A percentile compares a stretch with the other conserved stretches of the same genome.
These are phyloP conservation scores for Cutaneotrichosporon sp. DNA, from an alignment of 1,284 basidiomycete genomes.

Conservation along the genomic window DNA sequence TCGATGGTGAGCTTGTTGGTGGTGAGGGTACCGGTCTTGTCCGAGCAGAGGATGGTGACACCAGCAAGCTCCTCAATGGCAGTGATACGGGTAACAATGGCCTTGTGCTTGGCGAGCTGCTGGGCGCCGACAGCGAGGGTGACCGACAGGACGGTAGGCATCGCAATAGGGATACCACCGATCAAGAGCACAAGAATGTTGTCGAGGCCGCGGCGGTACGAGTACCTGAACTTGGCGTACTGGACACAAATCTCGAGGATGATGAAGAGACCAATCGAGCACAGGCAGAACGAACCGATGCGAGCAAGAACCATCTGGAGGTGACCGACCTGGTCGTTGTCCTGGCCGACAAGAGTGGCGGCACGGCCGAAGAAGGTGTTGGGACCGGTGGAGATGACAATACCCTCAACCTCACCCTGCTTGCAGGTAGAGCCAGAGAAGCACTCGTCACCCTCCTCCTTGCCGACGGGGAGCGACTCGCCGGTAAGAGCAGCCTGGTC, in stretches of 20 bases:
- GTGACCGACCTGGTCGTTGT: slow-evolving; percentile 94
- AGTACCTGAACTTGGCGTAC: slow-evolving; percentile 82
- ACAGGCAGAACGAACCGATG: slow-evolving; percentile 92
- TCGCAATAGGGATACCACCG: slow-evolving; percentile 97
- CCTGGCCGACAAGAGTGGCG: slow-evolving; percentile 89
- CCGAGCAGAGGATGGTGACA: slow-evolving; percentile 94
- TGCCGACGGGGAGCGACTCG: slow-evolving; percentile 86
- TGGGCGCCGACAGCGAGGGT: slow-evolving; percentile 97
- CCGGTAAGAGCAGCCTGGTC: slow-evolving; percentile 96
- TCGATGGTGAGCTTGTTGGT: slow-evolving; percentile 99
- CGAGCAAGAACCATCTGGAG: slow-evolving; percentile 96
- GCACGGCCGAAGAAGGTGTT: slow-evolving; percentile 97
- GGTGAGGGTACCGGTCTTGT: slow-evolving; percentile 95
- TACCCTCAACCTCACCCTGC: slow-evolving; percentile 94
- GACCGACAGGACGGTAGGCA: slow-evolving; percentile 94
- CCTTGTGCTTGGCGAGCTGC: slow-evolving; percentile 97
- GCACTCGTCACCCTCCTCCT: slow-evolving; percentile 90
- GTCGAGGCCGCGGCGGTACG: slow-evolving; percentile 90
- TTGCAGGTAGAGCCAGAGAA: slow-evolving; percentile 98
- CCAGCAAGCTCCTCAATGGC: slow-evolving; percentile 96
- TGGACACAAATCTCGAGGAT: slow-evolving; percentile 83
- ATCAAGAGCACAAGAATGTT: slow-evolving; percentile 96
- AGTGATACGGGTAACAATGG: slow-evolving; percentile 96
- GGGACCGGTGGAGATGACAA: slow-evolving; percentile 92
- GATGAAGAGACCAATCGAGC: slow-evolving; percentile 90